Evolutionary conservation across 306 rosid genomes (phyloP), one percentile per base, ranked within the genome.

Genomic region (Ammopiptanthus mongolicus): DNA sequence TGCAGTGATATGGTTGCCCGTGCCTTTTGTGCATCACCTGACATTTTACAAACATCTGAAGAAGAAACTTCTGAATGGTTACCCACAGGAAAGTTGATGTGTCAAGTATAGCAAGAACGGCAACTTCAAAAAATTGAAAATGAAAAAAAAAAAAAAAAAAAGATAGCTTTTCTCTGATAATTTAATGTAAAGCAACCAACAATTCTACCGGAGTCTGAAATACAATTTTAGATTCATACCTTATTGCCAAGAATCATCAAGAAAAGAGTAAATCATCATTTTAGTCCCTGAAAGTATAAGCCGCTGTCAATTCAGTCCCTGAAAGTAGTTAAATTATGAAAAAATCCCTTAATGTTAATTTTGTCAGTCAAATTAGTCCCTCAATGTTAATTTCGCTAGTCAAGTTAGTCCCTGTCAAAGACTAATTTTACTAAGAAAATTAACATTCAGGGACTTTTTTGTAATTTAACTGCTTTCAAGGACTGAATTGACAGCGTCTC

Each of bases 1-100:
- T 82, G 91, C 80, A 86, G 87, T 65, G 93, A 87, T 57, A 88
- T 80, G 50, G 77, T 62, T 75, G 84, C 75, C 71, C 83, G 87
- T 67, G 80, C 82, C 80, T 88, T 90, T 37, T 81, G 85, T 11
- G 70, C 78, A 57, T 86, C 95, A 75, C 88, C 87, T 46, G 89
- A 74, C 74, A 80, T 79, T 81, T 83, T 88, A 66, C 73, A 82
- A 82, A 81, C 88, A 71, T 85, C 89, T 83, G 82, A 82, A 81
- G 75, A 76, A 77, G 83, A 81, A 80, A 75, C 13, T 11, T 65
- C 44, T 28, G 44, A 69, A 22, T 28, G 74, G 69, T 83, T 63
- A 86, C 48, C 19, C 61, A 63, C 22, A 77, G 23, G 25, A 59
- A 56, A 70, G 37, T 74, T 77, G 21, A 41, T 25, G 33, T 31